Conservation (phyloP, 2,329 filamentous ascomycete species). For the Pseudogymnoascus sp. region DNA sequence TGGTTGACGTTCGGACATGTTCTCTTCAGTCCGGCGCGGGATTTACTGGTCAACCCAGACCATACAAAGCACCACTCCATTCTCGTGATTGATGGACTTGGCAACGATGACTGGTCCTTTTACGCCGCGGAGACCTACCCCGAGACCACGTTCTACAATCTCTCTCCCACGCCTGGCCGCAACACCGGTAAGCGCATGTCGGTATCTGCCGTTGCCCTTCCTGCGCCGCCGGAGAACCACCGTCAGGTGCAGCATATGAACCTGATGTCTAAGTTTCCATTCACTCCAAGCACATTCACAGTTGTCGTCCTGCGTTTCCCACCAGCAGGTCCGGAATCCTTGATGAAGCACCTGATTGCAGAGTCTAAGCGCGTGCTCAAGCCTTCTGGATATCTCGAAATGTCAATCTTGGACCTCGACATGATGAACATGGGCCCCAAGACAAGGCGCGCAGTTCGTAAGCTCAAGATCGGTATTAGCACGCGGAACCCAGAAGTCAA, state of each 20-base stretch:
- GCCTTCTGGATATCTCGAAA: slow-evolving; percentile 70
- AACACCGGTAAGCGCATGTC: slow-evolving; percentile 30
- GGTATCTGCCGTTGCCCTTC: slow-evolving; percentile 37
- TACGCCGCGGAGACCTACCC: slow-evolving; percentile 77
- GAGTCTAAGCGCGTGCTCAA: slow-evolving; percentile 72
- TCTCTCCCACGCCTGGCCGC: slow-evolving; percentile 47
- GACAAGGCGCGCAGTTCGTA: slow-evolving; percentile 58
- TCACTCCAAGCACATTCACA: slow-evolving; percentile 66
- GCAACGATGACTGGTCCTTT: slow-evolving; percentile 84
- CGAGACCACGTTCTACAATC: slow-evolving; percentile 65
- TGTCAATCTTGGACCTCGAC: slow-evolving; percentile 70
- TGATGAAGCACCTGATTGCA: slow-evolving; percentile 62
- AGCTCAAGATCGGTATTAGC: slow-evolving; percentile 63
- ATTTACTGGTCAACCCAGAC: slow-evolving; percentile 39
- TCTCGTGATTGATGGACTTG: slow-evolving; percentile 72
- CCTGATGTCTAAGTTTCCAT: slow-evolving; percentile 54
- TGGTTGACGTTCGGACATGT: slow-evolving; percentile 82
- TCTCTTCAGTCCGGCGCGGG: slow-evolving; percentile 69
- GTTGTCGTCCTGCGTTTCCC: slow-evolving; percentile 73
- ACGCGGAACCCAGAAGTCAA: slow-evolving; percentile 49
- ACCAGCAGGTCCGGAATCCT: slow-evolving; percentile 54
- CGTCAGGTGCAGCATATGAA: slow-evolving; percentile 63
- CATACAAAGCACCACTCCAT: slow-evolving; percentile 50
- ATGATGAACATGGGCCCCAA: slow-evolving; percentile 73
- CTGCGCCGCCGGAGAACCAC: slow-evolving; percentile 58